phyloP scores from a whole-genome alignment of 441 rosid genomes.

The Euphorbia celastroides region DNA sequence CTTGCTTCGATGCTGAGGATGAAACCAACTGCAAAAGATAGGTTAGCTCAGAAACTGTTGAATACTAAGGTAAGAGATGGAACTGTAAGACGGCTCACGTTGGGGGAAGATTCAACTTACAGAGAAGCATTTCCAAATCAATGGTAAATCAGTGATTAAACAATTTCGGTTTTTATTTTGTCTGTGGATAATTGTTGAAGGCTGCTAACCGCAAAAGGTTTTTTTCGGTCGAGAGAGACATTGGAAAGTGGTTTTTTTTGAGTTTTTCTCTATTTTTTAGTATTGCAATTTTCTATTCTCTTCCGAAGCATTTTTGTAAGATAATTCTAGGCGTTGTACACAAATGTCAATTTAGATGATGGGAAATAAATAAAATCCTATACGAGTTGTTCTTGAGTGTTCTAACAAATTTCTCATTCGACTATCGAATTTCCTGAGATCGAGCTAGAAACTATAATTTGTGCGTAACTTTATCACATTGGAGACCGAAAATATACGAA shows the following conservation, averaged over 20 bases:
- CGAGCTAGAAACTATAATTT: not conserved
- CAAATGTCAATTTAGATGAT: not conserved
- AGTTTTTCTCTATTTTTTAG: not conserved
- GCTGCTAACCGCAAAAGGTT: not conserved
- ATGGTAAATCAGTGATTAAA: constrained; percentile 38
- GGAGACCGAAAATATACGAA: no score
- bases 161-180: not conserved
- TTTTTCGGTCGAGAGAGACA: not conserved
- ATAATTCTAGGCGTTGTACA: constrained; percentile 5
- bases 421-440: not conserved
- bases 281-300: not conserved
- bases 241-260: no score
- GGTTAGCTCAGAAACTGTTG: constrained; percentile 53
- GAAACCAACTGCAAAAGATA: constrained; percentile 61
- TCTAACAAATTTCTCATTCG: not conserved
- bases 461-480: no score
- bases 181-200: not conserved
- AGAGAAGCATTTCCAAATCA: constrained; percentile 83
- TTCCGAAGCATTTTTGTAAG: constrained; percentile 1
- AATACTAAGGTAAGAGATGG: constrained; percentile 45
- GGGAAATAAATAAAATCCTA: not conserved
- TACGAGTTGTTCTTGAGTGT: not conserved
- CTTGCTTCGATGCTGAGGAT: constrained; percentile 55
- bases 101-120: constrained; percentile 49
- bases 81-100: constrained; percentile 40